phyloP scores from a whole-genome alignment of 2,329 filamentous ascomycete genomes.

The Sordariomycetes sp. region DNA sequence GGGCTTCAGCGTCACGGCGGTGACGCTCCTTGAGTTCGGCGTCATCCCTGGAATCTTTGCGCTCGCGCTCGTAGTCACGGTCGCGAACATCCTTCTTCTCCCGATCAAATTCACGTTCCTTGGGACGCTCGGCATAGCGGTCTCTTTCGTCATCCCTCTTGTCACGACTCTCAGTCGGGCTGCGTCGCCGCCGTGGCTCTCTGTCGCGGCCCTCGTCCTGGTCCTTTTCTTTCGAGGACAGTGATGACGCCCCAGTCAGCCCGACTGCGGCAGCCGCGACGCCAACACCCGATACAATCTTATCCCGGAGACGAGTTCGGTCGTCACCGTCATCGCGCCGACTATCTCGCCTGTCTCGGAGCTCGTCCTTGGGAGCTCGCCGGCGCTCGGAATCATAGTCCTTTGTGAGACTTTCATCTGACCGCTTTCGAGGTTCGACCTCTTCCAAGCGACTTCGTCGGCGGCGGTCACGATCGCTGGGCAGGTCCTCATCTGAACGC shows the following conservation, averaged over 20 bases:
- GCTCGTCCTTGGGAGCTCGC: conserved; percentile 13
- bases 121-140: not conserved
- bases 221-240: conserved; percentile 27
- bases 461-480: conserved; percentile 6
- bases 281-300: conserved; percentile 36
- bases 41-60: not conserved
- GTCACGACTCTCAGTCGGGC: conserved; percentile 20
- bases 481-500: conserved; percentile 4
- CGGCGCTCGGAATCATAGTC: conserved; percentile 17
- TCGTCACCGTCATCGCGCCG: conserved; percentile 21
- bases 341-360: conserved; percentile 18
- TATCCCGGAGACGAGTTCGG: conserved; percentile 35
- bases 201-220: conserved; percentile 11
- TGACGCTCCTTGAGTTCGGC: conserved; percentile 17
- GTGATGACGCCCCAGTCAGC: conserved; percentile 25
- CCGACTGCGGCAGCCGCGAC: conserved; percentile 40
- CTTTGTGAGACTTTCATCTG: conserved; percentile 12
- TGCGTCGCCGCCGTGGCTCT: conserved; percentile 13
- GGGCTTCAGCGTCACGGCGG: conserved; percentile 27
- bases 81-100: not conserved
- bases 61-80: conserved; percentile 3
- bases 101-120: not conserved
- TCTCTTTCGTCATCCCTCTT: conserved; percentile 2
- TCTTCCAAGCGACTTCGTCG: conserved; percentile 5
- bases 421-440: conserved; percentile 5